Evolutionary conservation across 1,284 basidiomycete genomes (phyloP).

Genomic region (Tilletia setariae): DNA sequence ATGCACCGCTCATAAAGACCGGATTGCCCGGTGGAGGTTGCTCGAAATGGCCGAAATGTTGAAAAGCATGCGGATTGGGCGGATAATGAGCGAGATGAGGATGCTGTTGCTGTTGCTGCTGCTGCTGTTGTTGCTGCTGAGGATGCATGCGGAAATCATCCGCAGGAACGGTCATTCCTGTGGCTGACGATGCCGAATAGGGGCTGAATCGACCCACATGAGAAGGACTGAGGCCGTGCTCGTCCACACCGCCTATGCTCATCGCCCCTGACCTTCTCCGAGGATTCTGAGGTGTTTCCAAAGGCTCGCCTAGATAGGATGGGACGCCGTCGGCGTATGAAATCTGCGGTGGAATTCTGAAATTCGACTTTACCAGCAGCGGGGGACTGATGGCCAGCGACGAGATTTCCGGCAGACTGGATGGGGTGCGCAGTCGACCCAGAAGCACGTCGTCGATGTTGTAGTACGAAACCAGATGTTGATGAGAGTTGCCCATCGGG

Average conservation of each 20-base stretch:
- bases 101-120: not conserved
- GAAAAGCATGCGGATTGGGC: not conserved
- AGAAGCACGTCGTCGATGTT: constrained; percentile 83
- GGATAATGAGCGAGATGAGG: not conserved
- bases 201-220: not conserved
- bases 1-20: not conserved
- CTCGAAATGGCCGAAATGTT: not conserved
- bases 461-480: constrained; percentile 96
- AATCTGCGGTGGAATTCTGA: constrained; percentile 81
- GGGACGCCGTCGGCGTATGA: constrained; percentile 79
- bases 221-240: too few relatives aligned
- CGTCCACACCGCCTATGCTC: constrained; percentile 31
- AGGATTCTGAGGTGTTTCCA: constrained; percentile 22
- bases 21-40: not conserved
- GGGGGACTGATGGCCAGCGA: constrained; percentile 80
- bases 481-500: constrained; percentile 78
- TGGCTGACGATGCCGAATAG: not conserved
- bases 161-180: constrained; percentile 2
- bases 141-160: constrained; percentile 7
- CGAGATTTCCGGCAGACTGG: constrained; percentile 80
- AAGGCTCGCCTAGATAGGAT: constrained; percentile 60
- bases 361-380: constrained; percentile 84
- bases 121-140: not conserved
- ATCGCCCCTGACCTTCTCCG: not conserved
- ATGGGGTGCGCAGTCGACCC: constrained; percentile 80